Conservation (phyloP, 352 stramenopile genomes). For the Blastocystis sp. region DNA sequence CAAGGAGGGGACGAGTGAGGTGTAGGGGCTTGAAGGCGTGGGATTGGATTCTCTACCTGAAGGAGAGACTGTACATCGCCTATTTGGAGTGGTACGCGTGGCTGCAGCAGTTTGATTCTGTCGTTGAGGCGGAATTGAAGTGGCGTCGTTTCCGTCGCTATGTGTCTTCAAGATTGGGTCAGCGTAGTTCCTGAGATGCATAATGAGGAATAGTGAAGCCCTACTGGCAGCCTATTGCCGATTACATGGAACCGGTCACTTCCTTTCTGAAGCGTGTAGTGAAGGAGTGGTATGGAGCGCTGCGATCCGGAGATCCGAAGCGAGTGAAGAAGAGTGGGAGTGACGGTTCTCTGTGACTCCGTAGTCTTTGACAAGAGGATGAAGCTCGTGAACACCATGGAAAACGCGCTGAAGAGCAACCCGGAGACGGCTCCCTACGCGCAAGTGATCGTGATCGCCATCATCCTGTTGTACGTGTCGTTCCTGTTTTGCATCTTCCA, state of each 20-base stretch:
- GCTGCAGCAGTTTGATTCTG: neutral
- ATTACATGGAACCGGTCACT: neutral
- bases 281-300: neutral
- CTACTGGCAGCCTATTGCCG: too few species aligned
- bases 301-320: neutral
- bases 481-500: neutral
- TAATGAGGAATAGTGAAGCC: too few species aligned
- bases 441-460: neutral
- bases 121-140: neutral
- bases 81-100: neutral
- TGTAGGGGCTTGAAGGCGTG: neutral
- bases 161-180: too few species aligned
- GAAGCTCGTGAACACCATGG: neutral
- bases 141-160: neutral
- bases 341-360: neutral
- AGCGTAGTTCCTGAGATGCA: too few species aligned
- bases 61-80: neutral
- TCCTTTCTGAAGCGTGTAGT: neutral
- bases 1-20: neutral
- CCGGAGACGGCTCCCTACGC: neutral
- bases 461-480: neutral
- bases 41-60: neutral
- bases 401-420: neutral
- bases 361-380: neutral
- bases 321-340: neutral